Base-by-base conservation (phyloP, 78 protist genomes). In the Dictyostelium intermedium region DNA sequence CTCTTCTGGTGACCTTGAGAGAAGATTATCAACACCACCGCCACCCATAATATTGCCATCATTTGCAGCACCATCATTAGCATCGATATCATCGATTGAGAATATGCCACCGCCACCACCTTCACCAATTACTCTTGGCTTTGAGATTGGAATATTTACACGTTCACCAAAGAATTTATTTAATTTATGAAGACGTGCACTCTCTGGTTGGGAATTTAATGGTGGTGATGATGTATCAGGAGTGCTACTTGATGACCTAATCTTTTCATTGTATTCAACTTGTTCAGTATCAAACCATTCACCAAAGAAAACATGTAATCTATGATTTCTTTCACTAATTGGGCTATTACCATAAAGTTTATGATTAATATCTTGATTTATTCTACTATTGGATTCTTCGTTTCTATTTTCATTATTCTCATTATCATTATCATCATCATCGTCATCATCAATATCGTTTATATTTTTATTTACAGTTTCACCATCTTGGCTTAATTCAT, bases 121-220 rank as follows among this genome's bases (percentile, higher is more conserved):
- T 82, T 82, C 79, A 66, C 79, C 89, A 3, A 41, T 66, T 9
- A 41, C 79, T 8, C 27, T 34, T 20, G 25, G 16, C 43, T 32
- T 60, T 13, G 20, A 43, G 60, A 80, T 78, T 43, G 76, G 85
- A 11, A 89, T 41, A 34, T 45, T 78, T 20, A 82, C 86, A 56
- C 86, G 70, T 70, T 69, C 82, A 69, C 94, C 94, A 80, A 89
- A 89, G 87, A 89, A 89, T 47, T 89, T 89, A 60, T 89, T 89
- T 23, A 89, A 47, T 47, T 89, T 89, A 74, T 81, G 74, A 5
- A 89, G 20, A 34, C 94, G 43, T 4, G 93, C 45, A 82, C 79
- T 30, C 35, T 76, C 45, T 35, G 91, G 91, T 63, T 70, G 91
- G 13, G 69, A 11, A 53, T 34, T 47, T 2, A 73, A 37, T 39